Conservation (phyloP, 2,329 filamentous ascomycete genomes). For the Phyllosticta paracitricarpa region DNA sequence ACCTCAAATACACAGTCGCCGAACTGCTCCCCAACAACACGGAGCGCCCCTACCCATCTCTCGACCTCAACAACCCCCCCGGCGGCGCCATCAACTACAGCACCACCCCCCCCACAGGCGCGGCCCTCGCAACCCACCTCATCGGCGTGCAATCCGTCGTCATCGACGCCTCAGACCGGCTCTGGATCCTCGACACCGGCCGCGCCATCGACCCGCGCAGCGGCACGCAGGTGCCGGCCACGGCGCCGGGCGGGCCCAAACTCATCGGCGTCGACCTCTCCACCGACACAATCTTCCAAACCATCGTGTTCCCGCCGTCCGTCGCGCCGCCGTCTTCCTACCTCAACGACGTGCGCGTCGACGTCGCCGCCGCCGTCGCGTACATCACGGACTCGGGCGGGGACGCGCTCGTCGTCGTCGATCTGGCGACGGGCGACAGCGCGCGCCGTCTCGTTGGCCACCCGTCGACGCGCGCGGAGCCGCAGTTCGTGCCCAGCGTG, state of each 20-base stretch:
- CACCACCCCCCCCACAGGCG: slow-evolving; percentile 35
- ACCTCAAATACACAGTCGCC: slow-evolving; percentile 39
- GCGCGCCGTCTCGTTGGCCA: slow-evolving; percentile 36
- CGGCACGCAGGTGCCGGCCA: slow-evolving; percentile 35
- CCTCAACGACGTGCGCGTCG: slow-evolving; percentile 46
- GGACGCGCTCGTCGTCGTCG: slow-evolving; percentile 41
- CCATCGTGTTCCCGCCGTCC: slow-evolving; percentile 39
- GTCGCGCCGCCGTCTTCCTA: slow-evolving; percentile 42
- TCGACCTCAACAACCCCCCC: slow-evolving; percentile 38
- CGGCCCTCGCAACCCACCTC: slow-evolving; percentile 39
- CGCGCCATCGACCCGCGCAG: slow-evolving; percentile 31
- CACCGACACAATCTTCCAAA: slow-evolving; percentile 38
- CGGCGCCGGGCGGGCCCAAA: slow-evolving; percentile 39
- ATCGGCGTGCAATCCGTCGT: slow-evolving; percentile 45
- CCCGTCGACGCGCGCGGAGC: slow-evolving; percentile 30
- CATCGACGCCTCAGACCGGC: slow-evolving; percentile 39
- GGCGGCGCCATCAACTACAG: slow-evolving; percentile 43
- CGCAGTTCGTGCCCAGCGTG: slow-evolving; percentile 38
- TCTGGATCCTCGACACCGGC: slow-evolving; percentile 47
- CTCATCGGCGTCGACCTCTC: slow-evolving; percentile 39
- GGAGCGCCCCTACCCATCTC: slow-evolving; percentile 34
- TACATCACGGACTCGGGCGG: slow-evolving; percentile 46
- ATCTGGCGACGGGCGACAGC: slow-evolving; percentile 37
- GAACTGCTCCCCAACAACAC: slow-evolving; percentile 36
- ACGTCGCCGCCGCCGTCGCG: slow-evolving; percentile 37